Evolutionary conservation across 2,329 filamentous ascomycete species (phyloP).

Genomic region (Botrytis tulipae): DNA sequence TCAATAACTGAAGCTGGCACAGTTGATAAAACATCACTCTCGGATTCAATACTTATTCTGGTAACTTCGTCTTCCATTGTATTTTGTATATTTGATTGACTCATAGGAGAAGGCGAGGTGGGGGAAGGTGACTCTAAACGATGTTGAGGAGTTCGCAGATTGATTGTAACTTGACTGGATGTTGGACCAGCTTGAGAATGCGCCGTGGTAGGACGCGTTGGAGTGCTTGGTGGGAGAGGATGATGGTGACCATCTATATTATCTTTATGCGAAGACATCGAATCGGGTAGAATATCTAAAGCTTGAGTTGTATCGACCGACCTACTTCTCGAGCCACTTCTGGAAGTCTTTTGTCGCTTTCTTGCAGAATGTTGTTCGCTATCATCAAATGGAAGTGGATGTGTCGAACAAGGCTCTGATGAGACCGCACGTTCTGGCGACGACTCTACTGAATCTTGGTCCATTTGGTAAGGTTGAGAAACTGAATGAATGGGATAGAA

Average conservation of each 20-base stretch:
- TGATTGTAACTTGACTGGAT: conserved; percentile 60
- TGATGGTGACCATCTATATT: conserved; percentile 39
- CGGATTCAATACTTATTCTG: conserved; percentile 36
- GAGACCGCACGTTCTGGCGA: conserved; percentile 58
- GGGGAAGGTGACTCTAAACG: conserved; percentile 44
- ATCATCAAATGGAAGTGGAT: conserved; percentile 64
- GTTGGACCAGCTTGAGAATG: conserved; percentile 44
- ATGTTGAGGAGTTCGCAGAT: conserved; percentile 51
- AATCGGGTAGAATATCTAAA: conserved; percentile 26
- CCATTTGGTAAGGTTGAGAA: conserved; percentile 42
- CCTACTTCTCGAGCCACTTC: conserved; percentile 53
- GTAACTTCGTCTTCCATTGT: conserved; percentile 26
- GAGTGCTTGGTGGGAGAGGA: conserved; percentile 35
- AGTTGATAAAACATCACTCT: conserved; percentile 36
- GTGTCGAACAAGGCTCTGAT: conserved; percentile 61
- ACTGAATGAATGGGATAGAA: conserved; percentile 49
- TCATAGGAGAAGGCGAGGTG: conserved; percentile 46
- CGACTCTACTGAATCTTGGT: conserved; percentile 37
- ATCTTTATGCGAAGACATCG: conserved; percentile 25
- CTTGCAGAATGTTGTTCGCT: conserved; percentile 47
- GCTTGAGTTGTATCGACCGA: conserved; percentile 45
- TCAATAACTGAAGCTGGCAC: conserved; percentile 30
- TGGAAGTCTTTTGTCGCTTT: conserved; percentile 62
- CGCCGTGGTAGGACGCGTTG: conserved; percentile 36
- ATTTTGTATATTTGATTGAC: conserved; percentile 35